Evolutionary conservation across 176 grass and related monocot species (phyloP).

Genomic region (Hordeum marinum): DNA sequence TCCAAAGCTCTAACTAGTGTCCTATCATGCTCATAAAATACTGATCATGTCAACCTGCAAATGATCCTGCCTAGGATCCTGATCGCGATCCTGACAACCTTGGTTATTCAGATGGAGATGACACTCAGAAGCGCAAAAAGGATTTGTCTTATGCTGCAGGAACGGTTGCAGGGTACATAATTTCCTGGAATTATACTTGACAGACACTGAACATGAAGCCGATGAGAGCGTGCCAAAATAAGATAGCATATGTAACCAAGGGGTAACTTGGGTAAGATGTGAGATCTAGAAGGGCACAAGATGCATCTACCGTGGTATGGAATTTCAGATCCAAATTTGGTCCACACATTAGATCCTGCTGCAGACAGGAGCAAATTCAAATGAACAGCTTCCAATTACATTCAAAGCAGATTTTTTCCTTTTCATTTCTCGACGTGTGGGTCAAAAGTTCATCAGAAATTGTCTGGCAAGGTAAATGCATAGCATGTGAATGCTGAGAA

Average conservation of each 20-base stretch:
- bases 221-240: slow-evolving; percentile 3
- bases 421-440: background rate
- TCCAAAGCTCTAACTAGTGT: background rate
- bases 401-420: background rate
- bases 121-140: background rate
- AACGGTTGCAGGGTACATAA: slow-evolving; percentile 7
- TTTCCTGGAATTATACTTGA: background rate
- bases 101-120: slow-evolving; percentile 4
- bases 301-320: background rate
- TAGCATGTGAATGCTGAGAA: background rate
- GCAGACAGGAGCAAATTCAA: background rate
- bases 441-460: background rate
- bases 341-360: background rate
- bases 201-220: background rate
- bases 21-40: background rate
- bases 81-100: background rate
- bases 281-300: background rate
- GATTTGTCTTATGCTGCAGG: background rate
- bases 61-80: slow-evolving; percentile 1
- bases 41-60: background rate
- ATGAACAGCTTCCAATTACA: background rate
- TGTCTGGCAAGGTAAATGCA: background rate
- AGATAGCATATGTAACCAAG: background rate
- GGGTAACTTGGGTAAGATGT: background rate
- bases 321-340: background rate